Base-by-base conservation (phyloP, 371 early-diverging fungal species). In the Sporodiniella umbellata region DNA sequence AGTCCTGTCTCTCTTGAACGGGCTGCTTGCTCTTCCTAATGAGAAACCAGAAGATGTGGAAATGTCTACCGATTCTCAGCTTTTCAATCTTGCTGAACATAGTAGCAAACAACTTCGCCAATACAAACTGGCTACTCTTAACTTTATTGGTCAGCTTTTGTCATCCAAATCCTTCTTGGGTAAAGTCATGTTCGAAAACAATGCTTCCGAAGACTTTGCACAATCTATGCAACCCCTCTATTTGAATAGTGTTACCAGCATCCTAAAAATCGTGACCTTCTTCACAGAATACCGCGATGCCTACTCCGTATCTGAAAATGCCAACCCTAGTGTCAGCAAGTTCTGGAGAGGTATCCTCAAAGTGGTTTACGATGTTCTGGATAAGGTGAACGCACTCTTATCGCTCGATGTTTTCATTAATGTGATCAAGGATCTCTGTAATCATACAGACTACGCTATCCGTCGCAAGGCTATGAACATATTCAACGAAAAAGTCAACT, bases 401-500 rank as follows among this genome's bases (percentile, higher is more conserved):
- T 78, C 92, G 24, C 63, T 88, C 30, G 71, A 80, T 17, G 74
- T 84, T 18, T 94, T 96, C 62, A 70, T 88, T 45, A 62, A 80
- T 42, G 87, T 92, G 11, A 77, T 88, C 14, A 54, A 76, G 10
- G 68, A 76, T 14, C 72, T 96, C 40, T 70, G 93, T 40, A 64
- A 73, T 23, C 87, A 93, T 56, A 56, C 66, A 31, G 87, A 92
- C 45, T 51, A 60, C 24, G 65, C 77, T 23, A 82, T 94, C 44
- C 86, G 91, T 47, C 86, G 88, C 62, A 88, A 88, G 66, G 85
- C 89, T n/a, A 77, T 94, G 73, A 70, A 72, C 14, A 75, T 95
- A 52, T 84, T 94, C 60, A 82, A 86, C 62, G 77, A 85, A 47
- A 84, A 84, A 56, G 65, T 93, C 23, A 54, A 62, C 10, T 70